phyloP scores from a whole-genome alignment of 2,329 filamentous ascomycete genomes.

The Pseudogymnoascus sp. region DNA sequence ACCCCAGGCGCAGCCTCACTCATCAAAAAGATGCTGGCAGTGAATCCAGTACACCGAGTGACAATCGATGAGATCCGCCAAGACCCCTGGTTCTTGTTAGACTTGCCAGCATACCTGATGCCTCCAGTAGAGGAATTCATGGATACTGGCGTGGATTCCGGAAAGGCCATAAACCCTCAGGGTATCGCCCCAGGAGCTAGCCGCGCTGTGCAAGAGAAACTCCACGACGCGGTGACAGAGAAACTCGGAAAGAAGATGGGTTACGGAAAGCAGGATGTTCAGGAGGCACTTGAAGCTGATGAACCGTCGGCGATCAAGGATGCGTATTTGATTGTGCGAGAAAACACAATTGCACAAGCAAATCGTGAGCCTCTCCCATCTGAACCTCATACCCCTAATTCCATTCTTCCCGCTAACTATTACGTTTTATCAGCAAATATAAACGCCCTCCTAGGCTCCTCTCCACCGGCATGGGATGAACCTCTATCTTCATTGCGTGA shows the following conservation, averaged over 20 bases:
- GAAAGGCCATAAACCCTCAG: conserved; percentile 78
- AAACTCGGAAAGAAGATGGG: conserved; percentile 98
- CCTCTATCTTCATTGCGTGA: not conserved
- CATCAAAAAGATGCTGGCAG: conserved; percentile 89
- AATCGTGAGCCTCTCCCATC: conserved; percentile 60
- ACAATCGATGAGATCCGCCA: conserved; percentile 89
- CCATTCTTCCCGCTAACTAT: conserved; percentile 6
- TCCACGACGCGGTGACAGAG: conserved; percentile 86
- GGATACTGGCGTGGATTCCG: conserved; percentile 88
- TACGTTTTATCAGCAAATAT: conserved; percentile 32
- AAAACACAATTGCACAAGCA: conserved; percentile 87
- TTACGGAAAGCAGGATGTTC: conserved; percentile 88
- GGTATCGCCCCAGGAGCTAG: conserved; percentile 75
- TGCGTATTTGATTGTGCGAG: conserved; percentile 93
- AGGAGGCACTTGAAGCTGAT: conserved; percentile 83
- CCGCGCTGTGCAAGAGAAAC: conserved; percentile 72
- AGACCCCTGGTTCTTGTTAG: conserved; percentile 89
- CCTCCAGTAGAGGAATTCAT: conserved; percentile 86
- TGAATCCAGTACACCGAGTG: conserved; percentile 88
- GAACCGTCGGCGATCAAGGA: conserved; percentile 98
- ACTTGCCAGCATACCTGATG: conserved; percentile 78
- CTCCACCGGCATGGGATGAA: conserved; percentile 45
- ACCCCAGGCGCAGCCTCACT: conserved; percentile 72
- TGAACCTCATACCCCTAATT: conserved; percentile 2
- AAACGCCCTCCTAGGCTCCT: conserved; percentile 46